Base-by-base conservation (phyloP, 2,329 filamentous ascomycete species). In the Fusarium udum region DNA sequence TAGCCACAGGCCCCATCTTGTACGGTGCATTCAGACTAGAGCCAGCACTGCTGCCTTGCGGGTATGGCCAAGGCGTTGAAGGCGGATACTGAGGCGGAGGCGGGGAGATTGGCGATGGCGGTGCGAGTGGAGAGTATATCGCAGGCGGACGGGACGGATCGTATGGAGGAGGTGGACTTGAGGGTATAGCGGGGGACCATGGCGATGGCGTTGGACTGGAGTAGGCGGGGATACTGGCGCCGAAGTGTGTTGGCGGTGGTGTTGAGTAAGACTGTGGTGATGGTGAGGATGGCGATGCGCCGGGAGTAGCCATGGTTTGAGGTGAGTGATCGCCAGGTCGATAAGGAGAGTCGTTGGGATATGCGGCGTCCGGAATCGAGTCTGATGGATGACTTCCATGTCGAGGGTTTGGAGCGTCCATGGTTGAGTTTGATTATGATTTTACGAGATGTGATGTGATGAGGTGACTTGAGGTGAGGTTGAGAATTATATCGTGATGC, bases 331-430 rank as follows among this genome's bases (percentile, higher is more conserved):
- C 53, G 49, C 69, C 64, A 24, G 72, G 72, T 48, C 71, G 79
- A 64, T 79, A 80, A 11, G 74, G 67, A n/a, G 79, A 73, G 58
- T 80, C 79, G 43, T 79, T 76, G 8, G 79, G 79, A 46, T 79
- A 80, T 42, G 79, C 79, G 53, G 79, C 78, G 32, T 79, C 71
- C 55, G 75, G 78, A 32, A 80, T 80, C 22, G 78, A 77, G 32
- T 78, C 67, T 28, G 79, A 80, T 14, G 79, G 79, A 52, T 80
- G 78, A 37, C 60, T 71, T 62, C 67, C 61, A 57, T 71, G 63
- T 12, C 52, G 67, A 36, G 63, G 16, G 36, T 73, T 65, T 59
- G 61, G 71, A n/a, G 63, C 61, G 55, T 75, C 67, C 75, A 78
- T 79, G 51, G 42, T 24, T 48, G 36, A 61, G 9, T 5, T 34